These are phyloP conservation scores for Elongisporangium undulatum DNA, from an alignment of 352 stramenopile species.

Conservation along the genomic window DNA sequence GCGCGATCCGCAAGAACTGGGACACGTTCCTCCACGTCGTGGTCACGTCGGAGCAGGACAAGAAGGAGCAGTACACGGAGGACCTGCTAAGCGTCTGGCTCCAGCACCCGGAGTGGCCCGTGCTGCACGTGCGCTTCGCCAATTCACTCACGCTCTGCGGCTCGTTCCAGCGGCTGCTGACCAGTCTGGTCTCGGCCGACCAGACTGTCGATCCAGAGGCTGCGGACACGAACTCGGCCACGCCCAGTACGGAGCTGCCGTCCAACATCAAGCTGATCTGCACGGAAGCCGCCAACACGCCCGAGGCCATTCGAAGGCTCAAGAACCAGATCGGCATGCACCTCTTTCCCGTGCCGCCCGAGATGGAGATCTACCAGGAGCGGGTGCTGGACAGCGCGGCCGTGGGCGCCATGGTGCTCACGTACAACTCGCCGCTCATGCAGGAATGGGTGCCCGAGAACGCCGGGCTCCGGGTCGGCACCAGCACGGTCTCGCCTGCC, in stretches of 20 bases:
- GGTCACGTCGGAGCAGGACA: conserved; percentile 38
- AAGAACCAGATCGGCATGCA: conserved; percentile 69
- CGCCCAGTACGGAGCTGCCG: conserved; percentile 11
- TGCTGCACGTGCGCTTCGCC: conserved; percentile 54
- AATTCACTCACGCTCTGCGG: conserved; percentile 40
- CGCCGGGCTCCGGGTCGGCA: conserved; percentile 47
- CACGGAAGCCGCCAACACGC: conserved; percentile 32
- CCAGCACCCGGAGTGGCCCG: conserved; percentile 55
- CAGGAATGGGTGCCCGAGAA: conserved; percentile 63
- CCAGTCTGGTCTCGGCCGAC: conserved; percentile 26
- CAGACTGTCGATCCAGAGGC: conserved; percentile 11
- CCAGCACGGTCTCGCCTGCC: conserved; percentile 1
- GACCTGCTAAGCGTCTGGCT: conserved; percentile 54
- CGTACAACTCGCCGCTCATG: conserved; percentile 70
- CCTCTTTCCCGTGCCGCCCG: conserved; percentile 53
- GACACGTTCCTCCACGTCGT: conserved; percentile 71
- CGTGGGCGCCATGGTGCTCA: conserved; percentile 53
- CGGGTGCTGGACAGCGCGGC: conserved; percentile 45
- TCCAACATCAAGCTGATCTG: conserved; percentile 62
- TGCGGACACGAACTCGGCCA: conserved; percentile 10
- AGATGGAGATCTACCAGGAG: conserved; percentile 53
- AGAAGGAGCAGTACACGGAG: conserved; percentile 60
- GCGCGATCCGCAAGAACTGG: conserved; percentile 60
- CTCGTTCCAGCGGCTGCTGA: conserved; percentile 44
- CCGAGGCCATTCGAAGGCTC: conserved; percentile 30